Evolutionary conservation across 2,329 filamentous ascomycete genomes (phyloP).

Genomic region (Aspergillus sp.): DNA sequence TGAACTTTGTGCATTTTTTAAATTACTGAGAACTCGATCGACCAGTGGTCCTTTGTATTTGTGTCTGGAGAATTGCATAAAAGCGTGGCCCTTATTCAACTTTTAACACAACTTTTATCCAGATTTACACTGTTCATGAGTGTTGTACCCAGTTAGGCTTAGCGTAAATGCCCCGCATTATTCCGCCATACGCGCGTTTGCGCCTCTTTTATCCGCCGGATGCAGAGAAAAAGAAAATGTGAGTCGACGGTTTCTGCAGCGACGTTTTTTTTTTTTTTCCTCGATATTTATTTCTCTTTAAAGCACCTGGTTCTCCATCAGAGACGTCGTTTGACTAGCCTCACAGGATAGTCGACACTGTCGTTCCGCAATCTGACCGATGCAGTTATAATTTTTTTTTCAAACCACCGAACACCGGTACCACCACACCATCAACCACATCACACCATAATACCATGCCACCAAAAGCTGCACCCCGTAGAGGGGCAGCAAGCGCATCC

Average conservation of each 20-base stretch:
- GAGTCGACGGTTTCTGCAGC: background rate
- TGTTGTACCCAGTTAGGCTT: background rate
- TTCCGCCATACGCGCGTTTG: constrained; percentile 9
- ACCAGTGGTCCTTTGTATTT: too few species aligned
- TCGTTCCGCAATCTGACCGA: too few species aligned
- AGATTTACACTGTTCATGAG: background rate
- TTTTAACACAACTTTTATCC: background rate
- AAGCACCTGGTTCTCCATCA: too few species aligned
- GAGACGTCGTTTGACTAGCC: too few species aligned
- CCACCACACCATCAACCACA: constrained; percentile 19
- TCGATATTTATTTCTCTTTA: too few species aligned
- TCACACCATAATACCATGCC: constrained; percentile 19
- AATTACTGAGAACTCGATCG: too few species aligned
- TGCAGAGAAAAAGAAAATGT: constrained; percentile 6
- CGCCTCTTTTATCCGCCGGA: constrained; percentile 9
- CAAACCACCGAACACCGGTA: background rate
- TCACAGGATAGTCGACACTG: too few species aligned
- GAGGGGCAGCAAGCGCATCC: constrained; percentile 11
- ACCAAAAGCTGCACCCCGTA: constrained; percentile 26
- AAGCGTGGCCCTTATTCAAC: too few species aligned
- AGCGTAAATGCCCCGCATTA: background rate
- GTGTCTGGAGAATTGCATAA: too few species aligned
- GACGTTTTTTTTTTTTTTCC: background rate
- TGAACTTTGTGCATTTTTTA: background rate
- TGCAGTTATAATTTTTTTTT: background rate